phyloP scores from a whole-genome alignment of 2,329 filamentous ascomycete genomes.

The Alternaria brassicae region DNA sequence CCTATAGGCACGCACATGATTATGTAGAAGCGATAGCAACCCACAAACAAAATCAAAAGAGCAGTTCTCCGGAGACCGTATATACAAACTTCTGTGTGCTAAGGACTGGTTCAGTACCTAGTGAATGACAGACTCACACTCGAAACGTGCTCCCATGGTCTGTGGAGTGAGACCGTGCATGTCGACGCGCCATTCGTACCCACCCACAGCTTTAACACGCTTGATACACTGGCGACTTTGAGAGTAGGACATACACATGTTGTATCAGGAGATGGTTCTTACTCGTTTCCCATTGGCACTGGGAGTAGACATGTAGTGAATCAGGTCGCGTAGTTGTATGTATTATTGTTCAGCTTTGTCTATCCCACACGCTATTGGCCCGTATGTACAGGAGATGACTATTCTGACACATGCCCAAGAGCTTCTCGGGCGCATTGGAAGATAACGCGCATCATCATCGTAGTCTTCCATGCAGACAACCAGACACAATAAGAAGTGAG shows the following conservation, averaged over 20 bases:
- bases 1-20: constrained; percentile 2
- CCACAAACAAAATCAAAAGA: constrained; percentile 10
- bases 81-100: background rate
- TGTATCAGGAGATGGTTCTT: background rate
- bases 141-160: background rate
- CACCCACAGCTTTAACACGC: background rate
- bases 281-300: too few species aligned
- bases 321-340: background rate
- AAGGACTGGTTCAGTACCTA: background rate
- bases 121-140: background rate
- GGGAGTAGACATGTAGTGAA: background rate
- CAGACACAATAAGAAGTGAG: background rate
- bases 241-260: background rate
- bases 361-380: background rate
- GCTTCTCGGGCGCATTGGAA: background rate
- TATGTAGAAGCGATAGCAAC: constrained; percentile 18
- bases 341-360: background rate
- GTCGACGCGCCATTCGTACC: background rate
- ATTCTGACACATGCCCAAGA: background rate
- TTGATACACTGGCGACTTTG: background rate
- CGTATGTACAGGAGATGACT: background rate
- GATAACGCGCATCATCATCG: background rate
- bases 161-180: background rate
- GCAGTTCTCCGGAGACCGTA: background rate
- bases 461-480: background rate